Base-by-base conservation (phyloP, 2,329 filamentous ascomycete genomes). In the Curvularia sp. region DNA sequence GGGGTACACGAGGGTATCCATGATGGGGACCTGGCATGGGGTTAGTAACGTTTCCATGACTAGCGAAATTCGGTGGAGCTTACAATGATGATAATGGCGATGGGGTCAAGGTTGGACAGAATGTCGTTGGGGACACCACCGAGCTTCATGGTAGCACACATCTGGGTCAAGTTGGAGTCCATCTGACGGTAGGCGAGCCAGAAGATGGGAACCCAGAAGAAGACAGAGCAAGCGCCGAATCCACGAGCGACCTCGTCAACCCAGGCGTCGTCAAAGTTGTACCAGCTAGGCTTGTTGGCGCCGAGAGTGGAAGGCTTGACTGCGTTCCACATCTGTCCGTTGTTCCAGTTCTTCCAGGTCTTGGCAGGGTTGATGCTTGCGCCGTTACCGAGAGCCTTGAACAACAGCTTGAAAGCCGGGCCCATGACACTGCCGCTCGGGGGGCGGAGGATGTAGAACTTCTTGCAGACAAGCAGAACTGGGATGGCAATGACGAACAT, bases 241-340 rank as follows among this genome's bases (percentile, higher is more conserved):
- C 89, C 90, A 77, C 90, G 88, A 52, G 83, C 83, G 49, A 93
- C 87, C 72, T 93, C 89, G 55, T 92, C 89, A n/a, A 93, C 90
- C 89, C 89, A 93, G 60, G 86, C 85, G 65, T 93, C 90, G 61
- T 93, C 89, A 67, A 91, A 93, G 0, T 86, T 90, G 87, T 91
- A 91, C 89, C 89, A 92, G 0, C 63, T 52, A 0, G 89, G 89
- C 55, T 85, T 85, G 62, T 82, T 73, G 0, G 76, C 75, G 5
- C 83, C 78, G 5, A 90, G 79, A 39, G 79, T 79, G 65, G 87
- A 89, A 3, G 89, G 89, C 77, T 89, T 89, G 56, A 85, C 84
- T 1, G 77, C 69, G n/a, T 89, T 83, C 86, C 88, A 91, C 76
- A 89, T 82, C 12, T 79, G 81, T 15, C 81, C 81, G 48, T 83